Conservation (phyloP, 1,284 basidiomycete genomes). For the Marasmius tenuissimus region DNA sequence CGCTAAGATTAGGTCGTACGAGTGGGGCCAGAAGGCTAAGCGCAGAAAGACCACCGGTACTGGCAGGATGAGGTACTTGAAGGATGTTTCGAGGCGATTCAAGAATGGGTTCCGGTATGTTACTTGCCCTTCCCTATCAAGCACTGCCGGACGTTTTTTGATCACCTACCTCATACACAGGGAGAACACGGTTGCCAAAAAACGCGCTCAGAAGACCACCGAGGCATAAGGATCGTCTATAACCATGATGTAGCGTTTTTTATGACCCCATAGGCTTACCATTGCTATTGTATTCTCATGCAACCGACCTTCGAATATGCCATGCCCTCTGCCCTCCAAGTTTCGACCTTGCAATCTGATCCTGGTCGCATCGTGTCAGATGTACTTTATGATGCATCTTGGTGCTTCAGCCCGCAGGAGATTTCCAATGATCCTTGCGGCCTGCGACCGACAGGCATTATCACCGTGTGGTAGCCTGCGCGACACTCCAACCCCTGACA, state of each 20-base stretch:
- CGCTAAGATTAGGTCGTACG: conserved; percentile 93
- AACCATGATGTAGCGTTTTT: background rate
- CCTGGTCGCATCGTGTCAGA: background rate
- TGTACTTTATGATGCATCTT: background rate
- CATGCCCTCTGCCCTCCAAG: background rate
- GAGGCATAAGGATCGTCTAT: conserved; percentile 40
- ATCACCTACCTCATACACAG: conserved; percentile 38
- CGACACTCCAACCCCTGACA: no score
- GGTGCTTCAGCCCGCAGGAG: no score
- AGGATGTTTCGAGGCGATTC: conserved; percentile 88
- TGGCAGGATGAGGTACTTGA: conserved; percentile 95
- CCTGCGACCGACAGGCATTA: no score
- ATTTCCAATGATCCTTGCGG: no score
- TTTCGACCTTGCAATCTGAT: background rate
- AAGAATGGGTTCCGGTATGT: conserved; percentile 95
- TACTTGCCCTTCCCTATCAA: background rate
- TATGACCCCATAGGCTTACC: background rate
- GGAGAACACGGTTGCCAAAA: conserved; percentile 79
- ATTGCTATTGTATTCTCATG: background rate
- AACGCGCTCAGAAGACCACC: conserved; percentile 46
- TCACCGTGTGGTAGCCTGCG: no score
- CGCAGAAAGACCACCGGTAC: conserved; percentile 99
- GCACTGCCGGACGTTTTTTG: background rate
- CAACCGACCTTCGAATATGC: background rate
- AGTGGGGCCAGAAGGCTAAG: conserved; percentile 99